Conservation (phyloP, 2,329 filamentous ascomycete genomes). For the Tolypocladium capitatum region DNA sequence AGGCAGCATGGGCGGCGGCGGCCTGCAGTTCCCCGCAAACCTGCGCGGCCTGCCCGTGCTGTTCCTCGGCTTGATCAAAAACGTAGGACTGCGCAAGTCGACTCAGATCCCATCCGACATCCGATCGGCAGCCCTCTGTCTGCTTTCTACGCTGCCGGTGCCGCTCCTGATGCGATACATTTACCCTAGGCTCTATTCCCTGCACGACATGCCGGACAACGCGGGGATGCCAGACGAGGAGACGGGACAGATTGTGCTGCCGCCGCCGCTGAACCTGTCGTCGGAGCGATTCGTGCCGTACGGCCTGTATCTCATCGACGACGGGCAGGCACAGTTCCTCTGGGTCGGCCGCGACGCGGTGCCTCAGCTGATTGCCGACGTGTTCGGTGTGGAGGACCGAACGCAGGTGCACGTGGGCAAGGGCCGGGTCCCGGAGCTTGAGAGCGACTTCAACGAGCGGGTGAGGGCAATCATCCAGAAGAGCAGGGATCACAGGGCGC, state of each 20-base stretch:
- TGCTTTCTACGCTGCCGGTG: conserved; percentile 85
- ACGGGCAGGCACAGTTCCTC: conserved; percentile 93
- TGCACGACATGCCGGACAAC: conserved; percentile 93
- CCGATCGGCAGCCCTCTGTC: conserved; percentile 79
- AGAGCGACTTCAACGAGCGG: conserved; percentile 93
- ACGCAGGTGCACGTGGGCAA: conserved; percentile 85
- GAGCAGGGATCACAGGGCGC: conserved; percentile 73
- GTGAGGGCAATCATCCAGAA: conserved; percentile 84
- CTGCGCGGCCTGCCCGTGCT: conserved; percentile 76
- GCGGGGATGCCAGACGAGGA: conserved; percentile 74
- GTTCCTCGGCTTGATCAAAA: conserved; percentile 91
- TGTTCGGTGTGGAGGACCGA: conserved; percentile 79
- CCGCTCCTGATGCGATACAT: conserved; percentile 90
- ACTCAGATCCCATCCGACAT: conserved; percentile 90
- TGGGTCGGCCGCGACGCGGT: conserved; percentile 93
- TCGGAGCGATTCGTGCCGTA: conserved; percentile 80
- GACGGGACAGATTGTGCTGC: conserved; percentile 80
- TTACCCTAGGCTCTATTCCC: conserved; percentile 69
- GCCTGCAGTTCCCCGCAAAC: conserved; percentile 88
- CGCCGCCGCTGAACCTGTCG: conserved; percentile 71
- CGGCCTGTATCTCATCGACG: conserved; percentile 90
- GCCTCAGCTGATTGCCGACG: conserved; percentile 73
- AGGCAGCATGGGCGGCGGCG: conserved; percentile 88
- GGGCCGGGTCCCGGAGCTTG: conserved; percentile 69
- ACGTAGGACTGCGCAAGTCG: conserved; percentile 84